phyloP scores from a whole-genome alignment of 441 rosid genomes.

The Heliophila coronopifolia region DNA sequence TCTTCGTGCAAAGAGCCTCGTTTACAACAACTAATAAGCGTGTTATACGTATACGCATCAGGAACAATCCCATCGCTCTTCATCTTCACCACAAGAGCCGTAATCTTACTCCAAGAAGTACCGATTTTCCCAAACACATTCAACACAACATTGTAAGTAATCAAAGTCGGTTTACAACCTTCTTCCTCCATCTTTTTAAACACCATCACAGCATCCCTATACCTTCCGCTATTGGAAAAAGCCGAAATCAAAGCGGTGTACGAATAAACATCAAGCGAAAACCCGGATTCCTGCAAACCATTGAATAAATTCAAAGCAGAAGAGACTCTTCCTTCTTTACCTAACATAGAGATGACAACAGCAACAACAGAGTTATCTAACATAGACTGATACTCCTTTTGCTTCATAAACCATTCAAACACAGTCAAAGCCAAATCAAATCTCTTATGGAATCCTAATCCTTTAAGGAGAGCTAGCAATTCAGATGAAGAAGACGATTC shows the following conservation, averaged over 20 bases:
- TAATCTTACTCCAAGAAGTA: constrained; percentile 80
- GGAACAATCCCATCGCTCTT: constrained; percentile 52
- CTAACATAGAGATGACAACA: constrained; percentile 54
- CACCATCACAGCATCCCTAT: constrained; percentile 65
- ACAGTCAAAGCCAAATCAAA: constrained; percentile 51
- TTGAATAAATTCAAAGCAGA: constrained; percentile 53
- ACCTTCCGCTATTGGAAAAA: constrained; percentile 62
- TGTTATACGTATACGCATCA: constrained; percentile 74
- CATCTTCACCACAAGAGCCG: constrained; percentile 55
- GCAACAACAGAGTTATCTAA: constrained; percentile 58
- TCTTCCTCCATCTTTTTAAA: constrained; percentile 80
- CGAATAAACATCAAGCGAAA: constrained; percentile 63
- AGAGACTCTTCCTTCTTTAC: constrained; percentile 54
- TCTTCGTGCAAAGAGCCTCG: constrained; percentile 76
- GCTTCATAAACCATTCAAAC: constrained; percentile 66
- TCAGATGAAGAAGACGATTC: constrained; percentile 36
- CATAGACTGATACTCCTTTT: constrained; percentile 32
- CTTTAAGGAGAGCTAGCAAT: constrained; percentile 60
- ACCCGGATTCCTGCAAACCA: constrained; percentile 45
- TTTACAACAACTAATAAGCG: constrained; percentile 73
- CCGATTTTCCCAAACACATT: constrained; percentile 92
- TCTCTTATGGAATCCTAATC: constrained; percentile 68
- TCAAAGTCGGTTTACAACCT: constrained; percentile 67
- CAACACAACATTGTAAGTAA: constrained; percentile 75
- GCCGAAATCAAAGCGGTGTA: constrained; percentile 73